These are phyloP conservation scores for Alternaria brassicicola DNA, from an alignment of 2,329 filamentous ascomycete species.

Conservation along the genomic window DNA sequence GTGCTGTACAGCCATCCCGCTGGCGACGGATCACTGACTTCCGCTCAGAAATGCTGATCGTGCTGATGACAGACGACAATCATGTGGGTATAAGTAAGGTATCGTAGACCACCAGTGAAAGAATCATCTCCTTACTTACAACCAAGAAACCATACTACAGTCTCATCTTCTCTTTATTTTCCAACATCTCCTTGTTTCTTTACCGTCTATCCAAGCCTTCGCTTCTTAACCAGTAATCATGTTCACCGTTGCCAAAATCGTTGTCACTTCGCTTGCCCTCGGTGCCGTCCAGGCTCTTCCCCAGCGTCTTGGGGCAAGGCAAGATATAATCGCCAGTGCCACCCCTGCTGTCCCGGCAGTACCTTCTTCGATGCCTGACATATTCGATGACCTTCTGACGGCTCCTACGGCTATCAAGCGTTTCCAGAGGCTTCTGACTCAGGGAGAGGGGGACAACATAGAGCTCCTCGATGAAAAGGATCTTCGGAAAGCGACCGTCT, in stretches of 20 bases:
- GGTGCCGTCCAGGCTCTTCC: conserved; percentile 43
- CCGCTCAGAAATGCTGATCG: conserved; percentile 10
- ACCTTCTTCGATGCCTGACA: conserved; percentile 21
- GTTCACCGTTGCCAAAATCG: conserved; percentile 43
- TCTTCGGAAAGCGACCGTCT: conserved; percentile 61
- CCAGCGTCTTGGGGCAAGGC: conserved; percentile 9
- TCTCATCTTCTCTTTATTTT: conserved; percentile 24
- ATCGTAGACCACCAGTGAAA: conserved; percentile 1
- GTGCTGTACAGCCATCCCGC: conserved; percentile 17
- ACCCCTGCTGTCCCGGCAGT: conserved; percentile 7
- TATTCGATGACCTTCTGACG: conserved; percentile 40
- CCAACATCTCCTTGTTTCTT: conserved; percentile 20
- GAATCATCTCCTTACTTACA: conserved; percentile 37
- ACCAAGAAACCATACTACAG: conserved; percentile 33
- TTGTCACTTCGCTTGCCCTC: conserved; percentile 42
- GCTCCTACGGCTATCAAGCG: conserved; percentile 48
- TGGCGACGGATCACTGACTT: conserved; percentile 11
- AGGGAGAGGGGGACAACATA: conserved; percentile 20
- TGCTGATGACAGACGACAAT: not conserved
- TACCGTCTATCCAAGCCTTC: conserved; percentile 26
- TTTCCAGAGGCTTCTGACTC: conserved; percentile 46
- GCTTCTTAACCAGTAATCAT: conserved; percentile 41
- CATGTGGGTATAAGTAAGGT: conserved; percentile 37
- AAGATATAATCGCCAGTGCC: conserved; percentile 3
- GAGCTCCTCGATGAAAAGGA: conserved; percentile 39